Percentiles rank a stretch among this genome's conserved stretches.
These are phyloP conservation scores for Prosopis cineraria DNA, from an alignment of 306 rosid species.

Conservation along the genomic window DNA sequence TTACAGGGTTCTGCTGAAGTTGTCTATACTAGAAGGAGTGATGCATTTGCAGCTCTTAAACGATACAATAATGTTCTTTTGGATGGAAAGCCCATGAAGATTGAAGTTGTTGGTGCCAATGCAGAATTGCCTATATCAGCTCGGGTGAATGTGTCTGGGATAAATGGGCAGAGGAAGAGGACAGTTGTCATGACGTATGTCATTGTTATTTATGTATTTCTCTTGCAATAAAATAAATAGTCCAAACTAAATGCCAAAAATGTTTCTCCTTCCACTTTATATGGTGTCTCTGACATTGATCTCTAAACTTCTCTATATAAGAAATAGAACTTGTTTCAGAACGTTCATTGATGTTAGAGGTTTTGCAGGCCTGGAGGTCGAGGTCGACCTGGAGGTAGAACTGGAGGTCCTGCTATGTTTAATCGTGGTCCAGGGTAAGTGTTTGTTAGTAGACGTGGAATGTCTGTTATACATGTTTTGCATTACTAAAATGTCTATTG, in stretches of 20 bases:
- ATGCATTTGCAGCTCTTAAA: constrained; percentile 91
- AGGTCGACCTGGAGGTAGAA: constrained; percentile 55
- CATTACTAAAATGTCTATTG: not conserved
- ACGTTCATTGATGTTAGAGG: constrained; percentile 12
- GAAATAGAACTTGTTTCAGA: not conserved
- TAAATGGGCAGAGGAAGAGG: constrained; percentile 79
- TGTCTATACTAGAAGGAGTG: constrained; percentile 88
- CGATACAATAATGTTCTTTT: constrained; percentile 84
- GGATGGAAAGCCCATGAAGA: constrained; percentile 97
- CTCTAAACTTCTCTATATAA: not conserved
- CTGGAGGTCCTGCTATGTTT: constrained; percentile 37
- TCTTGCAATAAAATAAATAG: not conserved
- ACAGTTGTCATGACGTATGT: constrained; percentile 83
- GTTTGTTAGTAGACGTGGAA: not conserved
- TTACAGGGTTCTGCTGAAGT: constrained; percentile 98
- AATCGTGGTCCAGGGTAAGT: constrained; percentile 55
- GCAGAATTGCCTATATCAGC: constrained; percentile 71
- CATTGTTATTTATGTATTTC: not conserved
- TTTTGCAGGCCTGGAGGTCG: constrained; percentile 63
- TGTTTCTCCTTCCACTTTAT: not conserved
- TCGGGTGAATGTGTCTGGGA: constrained; percentile 82
- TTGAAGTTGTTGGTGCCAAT: constrained; percentile 80
- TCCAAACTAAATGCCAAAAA: not conserved
- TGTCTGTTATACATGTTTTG: not conserved
- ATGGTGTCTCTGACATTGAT: not conserved